Base-by-base conservation (phyloP, 176 grass and related monocot species). In the Tuctoria greenei region DNA sequence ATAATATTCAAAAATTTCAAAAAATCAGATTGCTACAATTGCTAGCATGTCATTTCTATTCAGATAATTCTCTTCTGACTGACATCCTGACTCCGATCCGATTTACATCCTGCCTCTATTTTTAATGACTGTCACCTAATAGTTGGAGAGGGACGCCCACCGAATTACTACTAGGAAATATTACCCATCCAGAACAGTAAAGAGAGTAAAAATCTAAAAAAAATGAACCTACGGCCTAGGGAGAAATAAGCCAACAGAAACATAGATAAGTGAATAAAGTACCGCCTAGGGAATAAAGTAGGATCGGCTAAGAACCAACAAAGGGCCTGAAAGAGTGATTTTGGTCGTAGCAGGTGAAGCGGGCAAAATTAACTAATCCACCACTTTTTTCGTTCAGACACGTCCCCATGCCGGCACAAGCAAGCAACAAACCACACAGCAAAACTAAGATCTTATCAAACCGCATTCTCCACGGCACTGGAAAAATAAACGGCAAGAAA, bases 301-400 rank as follows among this genome's bases (percentile, higher is more conserved):
- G 21, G 34, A 16, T 8, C 36, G 24, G 36, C 73, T 55, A 35
- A 34, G 38, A 39, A 55, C 58, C 69, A 43, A 57, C 16, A 31
- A 5, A 44, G 23, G 43, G 18, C 17, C 46, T 5, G 50, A 28
- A 41, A 40, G 45, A 65, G 79, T 64, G 68, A 42, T 16, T 52
- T 55, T 16, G 18, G 27, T 58, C 11, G 72, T 69, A 63, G 55
- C 41, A 38, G 36, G 28, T 3, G 59, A 10, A 40, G 51, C 24
- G 64, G 52, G 50, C 6, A 60, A 61, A 61, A 44, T 35, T 25
- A 78, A 71, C 31, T 24, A 77, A 64, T 65, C 38, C 35, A 52
- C 6, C 34, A 15, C 44, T 55, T 35, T 18, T 61, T 11, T 17
- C 3, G 9, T 46, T 57, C 11, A 44, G 65, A 70, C 1, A 7